A percentile compares a stretch with the other conserved stretches of the same genome.
These are phyloP conservation scores for Austroboletus novae-zelandiae DNA, from an alignment of 1,284 basidiomycete genomes.

Conservation along the genomic window DNA sequence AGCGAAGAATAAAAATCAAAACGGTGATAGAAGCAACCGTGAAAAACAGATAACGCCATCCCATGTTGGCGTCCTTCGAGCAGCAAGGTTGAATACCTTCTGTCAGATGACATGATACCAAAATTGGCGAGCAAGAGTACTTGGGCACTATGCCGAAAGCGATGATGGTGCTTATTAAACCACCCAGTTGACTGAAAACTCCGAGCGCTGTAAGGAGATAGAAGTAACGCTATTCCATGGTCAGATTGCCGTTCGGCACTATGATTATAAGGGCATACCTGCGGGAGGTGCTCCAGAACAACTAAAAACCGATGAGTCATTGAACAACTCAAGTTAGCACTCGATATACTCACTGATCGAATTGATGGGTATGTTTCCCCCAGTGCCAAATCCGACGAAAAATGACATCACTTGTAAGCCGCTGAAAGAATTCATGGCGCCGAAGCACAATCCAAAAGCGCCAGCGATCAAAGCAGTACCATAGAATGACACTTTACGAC, in stretches of 20 bases:
- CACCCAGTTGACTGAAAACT: slow-evolving; percentile 8
- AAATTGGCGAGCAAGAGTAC: slow-evolving; percentile 13
- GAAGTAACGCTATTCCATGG: slow-evolving; percentile 7
- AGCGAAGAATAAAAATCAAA: slow-evolving; percentile 12
- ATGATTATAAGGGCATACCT: slow-evolving; percentile 2
- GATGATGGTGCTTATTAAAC: slow-evolving; percentile 1
- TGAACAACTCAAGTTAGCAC: too few species aligned
- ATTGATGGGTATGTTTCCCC: not conserved
- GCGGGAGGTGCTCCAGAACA: slow-evolving; percentile 15
- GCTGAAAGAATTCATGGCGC: not conserved
- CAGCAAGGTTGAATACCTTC: slow-evolving; percentile 13
- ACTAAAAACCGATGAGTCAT: not conserved
- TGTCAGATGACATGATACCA: slow-evolving; percentile 15
- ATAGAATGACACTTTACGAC: not conserved
- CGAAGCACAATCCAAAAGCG: not conserved
- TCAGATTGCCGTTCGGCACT: not conserved
- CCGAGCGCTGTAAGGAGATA: slow-evolving; percentile 19
- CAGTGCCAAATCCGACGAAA: not conserved
- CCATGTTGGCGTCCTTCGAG: slow-evolving; percentile 18
- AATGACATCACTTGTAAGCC: not conserved
- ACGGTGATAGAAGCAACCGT: slow-evolving; percentile 12
- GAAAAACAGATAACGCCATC: slow-evolving; percentile 21
- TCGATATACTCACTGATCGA: not conserved
- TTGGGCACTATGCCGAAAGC: slow-evolving; percentile 12
- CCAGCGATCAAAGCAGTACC: not conserved